Base-by-base conservation (phyloP, 768 basidiomycete genomes). In the Naganishia friedmannii region DNA sequence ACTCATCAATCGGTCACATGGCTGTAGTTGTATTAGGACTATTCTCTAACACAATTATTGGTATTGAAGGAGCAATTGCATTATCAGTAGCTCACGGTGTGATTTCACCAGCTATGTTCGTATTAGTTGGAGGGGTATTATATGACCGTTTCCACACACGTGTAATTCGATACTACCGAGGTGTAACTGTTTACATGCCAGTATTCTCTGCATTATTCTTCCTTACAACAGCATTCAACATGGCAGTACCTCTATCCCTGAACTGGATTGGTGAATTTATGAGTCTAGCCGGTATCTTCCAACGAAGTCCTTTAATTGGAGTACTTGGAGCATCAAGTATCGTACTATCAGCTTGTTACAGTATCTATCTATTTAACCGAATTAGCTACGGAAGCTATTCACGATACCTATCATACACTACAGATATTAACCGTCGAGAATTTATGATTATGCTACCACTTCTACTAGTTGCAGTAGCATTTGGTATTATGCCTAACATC, bases 201-300 rank as follows among this genome's bases (percentile, higher is more conserved):
- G 66, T 74, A 56, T 76, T 76, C 69, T 68, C 75, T 70, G 51
- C 74, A 45, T 58, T 76, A 66, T 74, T 74, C 67, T 73, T 74
- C 66, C 53, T 74, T 55, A 73, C 73, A 53, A 74, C 70, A 46
- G 48, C 74, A 72, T 73, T 70, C 55, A 74, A 76, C 69, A 71
- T 70, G 67, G 72, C 68, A 65, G 70, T 71, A 45, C 73, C 74
- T 32, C 53, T 74, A 71, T 72, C 72, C 28, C 66, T 76, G 42
- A 74, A 74, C 66, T 74, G 73, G 69, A 71, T 65, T n/a, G 73
- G 73, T 42, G 73, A 74, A 58, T 74, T 76, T 55, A 66, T 76
- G 53, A 60, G 70, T 37, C 57, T 72, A 45, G 67, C 60, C 37
- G 66, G 70, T 37, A 71, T 71, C 37, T 71, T 68, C 65, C 66